Base-by-base conservation (phyloP, 148 eudicot genomes). In the Amaranthus hypochondriacus region DNA sequence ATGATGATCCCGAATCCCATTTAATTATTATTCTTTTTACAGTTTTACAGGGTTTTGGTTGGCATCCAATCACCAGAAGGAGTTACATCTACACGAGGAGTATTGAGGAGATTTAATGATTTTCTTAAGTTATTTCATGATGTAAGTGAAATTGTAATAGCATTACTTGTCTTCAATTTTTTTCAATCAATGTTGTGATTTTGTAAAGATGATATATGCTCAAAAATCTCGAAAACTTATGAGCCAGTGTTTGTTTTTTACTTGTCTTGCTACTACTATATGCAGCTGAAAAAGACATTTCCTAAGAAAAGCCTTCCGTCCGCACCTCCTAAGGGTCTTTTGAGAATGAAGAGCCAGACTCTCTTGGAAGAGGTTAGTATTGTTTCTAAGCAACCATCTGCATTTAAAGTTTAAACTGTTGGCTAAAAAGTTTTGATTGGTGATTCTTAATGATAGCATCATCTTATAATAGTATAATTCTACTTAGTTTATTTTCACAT, bases 1-100 rank as follows among this genome's bases (percentile, higher is more conserved):
- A 52, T 42, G 42, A 39, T 72, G 39, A 63, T 12, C 46, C 66
- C n/a, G 15, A 7, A 11, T 62, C 77, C 28, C 7, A 47, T 21
- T 14, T 80, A 49, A 28, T 47, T 28, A 6, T 62, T 59, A 76
- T 68, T 57, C 18, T 56, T 70, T 72, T 66, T 66, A 80, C 89
- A 94, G 97, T 94, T 88, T 83, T 94, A 94, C 87, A 94, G 97
- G 88, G 95, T 91, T 85, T 88, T 85, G 82, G 89, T 94, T 52
- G 97, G 89, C 81, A 80, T 91, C 76, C 97, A 89, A 81, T 91
- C 98, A 76, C 91, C 98, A 50, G 86, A 84, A 73, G 98, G 95
- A 61, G 82, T 88, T 76, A 91, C 97, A 62, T 78, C 89, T 9
- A 84, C 87, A 52, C 86, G 93, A 71, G 90, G 84, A 74, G 84